Evolutionary conservation across 345 rosid species (phyloP).

Genomic region (Dimocarpus longan): DNA sequence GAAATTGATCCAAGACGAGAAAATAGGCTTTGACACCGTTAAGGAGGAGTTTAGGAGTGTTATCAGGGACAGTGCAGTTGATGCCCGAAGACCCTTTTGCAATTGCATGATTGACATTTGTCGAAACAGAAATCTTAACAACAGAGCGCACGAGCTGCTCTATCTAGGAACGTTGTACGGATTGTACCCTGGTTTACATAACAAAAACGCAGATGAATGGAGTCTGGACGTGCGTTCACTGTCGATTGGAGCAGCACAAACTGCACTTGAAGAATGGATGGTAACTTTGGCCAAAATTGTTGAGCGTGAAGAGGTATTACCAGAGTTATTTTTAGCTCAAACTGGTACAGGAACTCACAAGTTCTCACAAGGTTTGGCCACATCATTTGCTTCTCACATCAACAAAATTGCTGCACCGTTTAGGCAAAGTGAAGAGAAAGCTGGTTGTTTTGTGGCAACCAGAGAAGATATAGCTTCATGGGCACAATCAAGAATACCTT

Average conservation of each 20-base stretch:
- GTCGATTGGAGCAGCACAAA: constrained; percentile 83
- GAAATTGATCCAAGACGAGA: constrained; percentile 50
- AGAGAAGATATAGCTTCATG: constrained; percentile 73
- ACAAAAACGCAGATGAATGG: constrained; percentile 73
- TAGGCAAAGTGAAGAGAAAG: constrained; percentile 57
- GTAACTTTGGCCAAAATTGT: constrained; percentile 60
- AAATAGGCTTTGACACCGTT: constrained; percentile 43
- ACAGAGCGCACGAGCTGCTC: constrained; percentile 84
- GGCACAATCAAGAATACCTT: constrained; percentile 61
- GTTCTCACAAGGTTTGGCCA: constrained; percentile 77
- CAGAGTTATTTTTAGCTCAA: constrained; percentile 70
- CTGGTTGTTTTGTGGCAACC: constrained; percentile 76
- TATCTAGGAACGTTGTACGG: constrained; percentile 81
- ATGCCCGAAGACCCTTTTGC: constrained; percentile 85
- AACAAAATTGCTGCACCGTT: constrained; percentile 73
- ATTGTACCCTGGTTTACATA: constrained; percentile 76
- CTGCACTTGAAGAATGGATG: constrained; percentile 94
- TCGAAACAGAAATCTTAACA: constrained; percentile 49
- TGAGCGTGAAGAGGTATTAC: constrained; percentile 67
- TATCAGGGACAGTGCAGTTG: constrained; percentile 54
- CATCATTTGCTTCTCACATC: constrained; percentile 69
- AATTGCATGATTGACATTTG: constrained; percentile 91
- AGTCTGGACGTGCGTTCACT: constrained; percentile 81
- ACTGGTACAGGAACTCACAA: constrained; percentile 86
- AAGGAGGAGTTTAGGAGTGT: constrained; percentile 67